Evolutionary conservation across 2,329 filamentous ascomycete species (phyloP).

Genomic region (Tolypocladium cylindrosporum): DNA sequence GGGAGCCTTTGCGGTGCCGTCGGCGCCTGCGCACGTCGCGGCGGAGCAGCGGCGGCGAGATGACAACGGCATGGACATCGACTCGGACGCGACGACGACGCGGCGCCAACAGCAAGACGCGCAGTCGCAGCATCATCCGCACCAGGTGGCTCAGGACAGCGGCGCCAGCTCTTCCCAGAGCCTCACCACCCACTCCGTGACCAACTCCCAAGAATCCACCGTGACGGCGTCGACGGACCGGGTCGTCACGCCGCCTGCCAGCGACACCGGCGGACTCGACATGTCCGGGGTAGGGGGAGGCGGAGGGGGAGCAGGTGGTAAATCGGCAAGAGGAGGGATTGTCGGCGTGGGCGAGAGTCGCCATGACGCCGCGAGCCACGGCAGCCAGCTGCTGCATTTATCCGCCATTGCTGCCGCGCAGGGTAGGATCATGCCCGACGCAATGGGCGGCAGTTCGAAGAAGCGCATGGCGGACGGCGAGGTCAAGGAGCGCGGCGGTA

Average conservation of each 20-base stretch:
- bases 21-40: not conserved
- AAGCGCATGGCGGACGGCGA: slow-evolving; percentile 72
- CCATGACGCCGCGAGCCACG: slow-evolving; percentile 26
- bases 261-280: slow-evolving; percentile 10
- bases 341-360: not conserved
- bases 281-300: not conserved
- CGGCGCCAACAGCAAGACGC: slow-evolving; percentile 1
- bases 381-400: slow-evolving; percentile 47
- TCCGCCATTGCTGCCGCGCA: slow-evolving; percentile 47
- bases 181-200: slow-evolving; percentile 6
- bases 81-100: not conserved
- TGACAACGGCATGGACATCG: not conserved
- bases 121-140: not conserved
- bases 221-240: slow-evolving; percentile 15
- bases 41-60: not conserved
- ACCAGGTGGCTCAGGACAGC: not conserved
- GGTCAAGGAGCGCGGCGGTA: slow-evolving; percentile 46
- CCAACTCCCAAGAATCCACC: slow-evolving; percentile 17
- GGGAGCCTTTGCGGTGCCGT: not conserved
- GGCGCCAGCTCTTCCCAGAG: slow-evolving; percentile 7
- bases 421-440: slow-evolving; percentile 33
- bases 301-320: not conserved
- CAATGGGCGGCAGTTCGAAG: slow-evolving; percentile 33
- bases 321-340: not conserved
- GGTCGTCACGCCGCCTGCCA: slow-evolving; percentile 18